These are phyloP conservation scores for Rhizomucor pusillus DNA, from an alignment of 371 early-diverging fungal species.

Conservation along the genomic window DNA sequence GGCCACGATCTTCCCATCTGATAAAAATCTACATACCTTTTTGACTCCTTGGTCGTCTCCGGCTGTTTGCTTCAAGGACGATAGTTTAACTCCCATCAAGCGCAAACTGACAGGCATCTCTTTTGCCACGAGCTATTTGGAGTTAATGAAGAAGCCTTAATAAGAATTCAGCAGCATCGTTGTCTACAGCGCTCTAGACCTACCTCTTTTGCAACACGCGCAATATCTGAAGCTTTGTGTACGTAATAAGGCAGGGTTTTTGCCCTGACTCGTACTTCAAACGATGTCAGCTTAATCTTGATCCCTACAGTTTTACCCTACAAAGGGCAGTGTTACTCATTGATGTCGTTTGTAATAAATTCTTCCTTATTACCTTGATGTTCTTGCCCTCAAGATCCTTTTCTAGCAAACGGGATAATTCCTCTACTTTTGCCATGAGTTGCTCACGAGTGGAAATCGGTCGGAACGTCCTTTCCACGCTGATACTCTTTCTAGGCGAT, in stretches of 20 bases:
- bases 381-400: slow-evolving; percentile 24
- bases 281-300: slow-evolving; percentile 40
- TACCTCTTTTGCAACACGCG: slow-evolving; percentile 33
- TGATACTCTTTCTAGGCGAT: slow-evolving; percentile 33
- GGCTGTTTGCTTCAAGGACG: slow-evolving; percentile 20
- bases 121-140: slow-evolving; percentile 23
- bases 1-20: background rate
- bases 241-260: slow-evolving; percentile 37
- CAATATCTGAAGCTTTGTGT: slow-evolving; percentile 33
- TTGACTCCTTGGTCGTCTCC: slow-evolving; percentile 28
- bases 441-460: slow-evolving; percentile 23
- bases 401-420: slow-evolving; percentile 29
- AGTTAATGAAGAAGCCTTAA: too few relatives aligned
- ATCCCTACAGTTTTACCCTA: slow-evolving; percentile 42
- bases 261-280: slow-evolving; percentile 33
- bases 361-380: slow-evolving; percentile 28
- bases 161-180: background rate
- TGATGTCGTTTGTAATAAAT: too few relatives aligned
- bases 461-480: slow-evolving; percentile 45
- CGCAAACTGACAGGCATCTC: slow-evolving; percentile 44
- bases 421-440: slow-evolving; percentile 33
- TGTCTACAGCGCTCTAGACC: background rate
- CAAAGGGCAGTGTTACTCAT: too few relatives aligned
- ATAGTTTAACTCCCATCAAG: slow-evolving; percentile 43
- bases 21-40: slow-evolving; percentile 18